A percentile compares a stretch with the other conserved stretches of the same genome.
Evolutionary conservation across 345 rosid genomes (phyloP).

Genomic region (Iberis pinnata): DNA sequence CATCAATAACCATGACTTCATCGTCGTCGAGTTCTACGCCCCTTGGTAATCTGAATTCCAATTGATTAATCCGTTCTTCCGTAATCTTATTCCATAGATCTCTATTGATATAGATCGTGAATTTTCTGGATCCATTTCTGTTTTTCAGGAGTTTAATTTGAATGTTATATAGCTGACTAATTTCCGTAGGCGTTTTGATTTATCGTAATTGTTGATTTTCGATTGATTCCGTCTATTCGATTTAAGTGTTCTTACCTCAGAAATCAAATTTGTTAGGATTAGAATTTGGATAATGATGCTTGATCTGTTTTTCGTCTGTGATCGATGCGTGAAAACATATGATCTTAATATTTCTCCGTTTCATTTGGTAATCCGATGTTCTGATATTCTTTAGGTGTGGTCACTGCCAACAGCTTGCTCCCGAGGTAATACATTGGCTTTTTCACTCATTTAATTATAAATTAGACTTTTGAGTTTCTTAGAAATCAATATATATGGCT

Average conservation of each 20-base stretch:
- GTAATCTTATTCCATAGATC: background rate
- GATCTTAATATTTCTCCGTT: too few species aligned
- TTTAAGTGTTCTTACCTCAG: background rate
- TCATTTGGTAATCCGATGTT: background rate
- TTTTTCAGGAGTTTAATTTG: too few species aligned
- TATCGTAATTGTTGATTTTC: background rate
- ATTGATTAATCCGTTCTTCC: too few species aligned
- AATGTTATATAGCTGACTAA: too few species aligned
- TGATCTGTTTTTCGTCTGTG: background rate
- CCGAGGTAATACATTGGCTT: too few species aligned
- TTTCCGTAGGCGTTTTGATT: too few species aligned
- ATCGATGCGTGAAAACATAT: slow-evolving; percentile 5
- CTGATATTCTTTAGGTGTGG: slow-evolving; percentile 62
- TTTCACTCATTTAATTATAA: too few species aligned
- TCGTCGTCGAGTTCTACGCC: slow-evolving; percentile 96
- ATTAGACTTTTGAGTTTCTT: background rate
- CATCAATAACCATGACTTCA: slow-evolving; percentile 63
- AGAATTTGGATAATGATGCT: background rate
- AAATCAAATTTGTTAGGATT: background rate
- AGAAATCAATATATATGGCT: background rate
- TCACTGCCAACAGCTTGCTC: slow-evolving; percentile 90
- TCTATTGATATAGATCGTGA: background rate
- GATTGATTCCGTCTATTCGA: background rate
- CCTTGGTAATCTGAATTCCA: slow-evolving; percentile 64
- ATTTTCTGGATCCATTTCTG: background rate